Evolutionary conservation across 495 filamentous ascomycete species (phyloP).

Genomic region (Aspergillus coremiiformis): DNA sequence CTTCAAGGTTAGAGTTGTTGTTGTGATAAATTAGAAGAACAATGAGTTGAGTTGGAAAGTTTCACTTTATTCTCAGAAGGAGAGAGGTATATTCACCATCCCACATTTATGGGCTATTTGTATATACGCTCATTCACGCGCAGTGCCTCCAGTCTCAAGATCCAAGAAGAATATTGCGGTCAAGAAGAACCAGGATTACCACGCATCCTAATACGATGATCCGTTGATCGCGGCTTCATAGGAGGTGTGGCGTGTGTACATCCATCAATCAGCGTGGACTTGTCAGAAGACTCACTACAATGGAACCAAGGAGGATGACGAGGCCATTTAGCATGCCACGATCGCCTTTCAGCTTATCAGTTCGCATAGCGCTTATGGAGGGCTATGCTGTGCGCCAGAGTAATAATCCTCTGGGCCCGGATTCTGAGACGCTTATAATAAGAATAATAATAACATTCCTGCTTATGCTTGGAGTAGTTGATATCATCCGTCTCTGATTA

Average conservation of each 20-base stretch:
- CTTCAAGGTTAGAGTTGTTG: too few species aligned
- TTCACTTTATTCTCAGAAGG: background rate
- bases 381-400: constrained; percentile 4
- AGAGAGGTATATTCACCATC: background rate
- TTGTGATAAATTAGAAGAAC: too few species aligned
- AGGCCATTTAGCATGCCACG: constrained; percentile 1
- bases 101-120: background rate
- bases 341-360: constrained; percentile 5
- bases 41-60: background rate
- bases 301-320: constrained; percentile 6
- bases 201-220: constrained; percentile 6
- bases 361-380: constrained; percentile 12
- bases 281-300: constrained; percentile 18
- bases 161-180: constrained; percentile 1
- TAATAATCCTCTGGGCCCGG: background rate
- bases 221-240: constrained; percentile 2
- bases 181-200: constrained; percentile 5
- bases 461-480: background rate
- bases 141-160: background rate
- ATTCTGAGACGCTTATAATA: background rate
- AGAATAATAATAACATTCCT: background rate
- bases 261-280: constrained; percentile 9
- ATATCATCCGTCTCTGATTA: background rate
- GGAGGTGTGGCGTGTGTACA: constrained; percentile 3
- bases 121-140: constrained; percentile 6